Base-by-base conservation (phyloP, 352 stramenopile species). In the Albugo candida region DNA sequence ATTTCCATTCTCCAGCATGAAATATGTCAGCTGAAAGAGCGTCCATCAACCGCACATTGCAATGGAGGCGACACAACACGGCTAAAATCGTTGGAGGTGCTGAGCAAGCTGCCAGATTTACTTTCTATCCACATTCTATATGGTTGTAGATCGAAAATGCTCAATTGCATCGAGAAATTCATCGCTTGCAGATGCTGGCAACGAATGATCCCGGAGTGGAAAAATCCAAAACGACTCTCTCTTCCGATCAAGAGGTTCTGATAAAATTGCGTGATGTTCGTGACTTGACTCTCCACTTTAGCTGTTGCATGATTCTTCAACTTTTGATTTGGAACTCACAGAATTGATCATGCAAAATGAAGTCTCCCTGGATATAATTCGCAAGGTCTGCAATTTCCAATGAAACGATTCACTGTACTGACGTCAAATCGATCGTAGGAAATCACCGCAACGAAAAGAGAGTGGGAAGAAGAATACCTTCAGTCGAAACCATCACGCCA, bases 261-360 rank as follows among this genome's bases (percentile, higher is more conserved):
- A 31, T 31, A 8, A 8, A 31, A n/a, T n/a, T n/a, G n/a, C n/a
- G n/a, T n/a, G n/a, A n/a, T n/a, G n/a, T n/a, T n/a, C n/a, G n/a
- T n/a, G n/a, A n/a, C n/a, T n/a, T n/a, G n/a, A 31, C 8, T 31
- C 8, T 31, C 24, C 8, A 10, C 8, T 31, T 8, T 38, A 79
- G 62, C 52, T 89, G 13, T 61, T 89, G 17, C 68, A 86, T 16
- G 76, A 89, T 20, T 83, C 73, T 4, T 70, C 76, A 16, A 45
- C 59, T 21, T 66, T 89, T 38, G 73, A 86, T 40, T 58, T 85
- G 19, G 73, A 89, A 55, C 56, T 89, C 18, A 89, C 76, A 0
- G 73, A 83, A 54, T 57, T 89, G 24, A 89, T 86, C 34, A 51
- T 89, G 44, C 71, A 89, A 48, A 89, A 89, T 57, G 76, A 89